A percentile compares a stretch with the other conserved stretches of the same genome.
These are phyloP conservation scores for Scheffersomyces titani DNA, from an alignment of 1,139 yeast genomes.

Conservation along the genomic window DNA sequence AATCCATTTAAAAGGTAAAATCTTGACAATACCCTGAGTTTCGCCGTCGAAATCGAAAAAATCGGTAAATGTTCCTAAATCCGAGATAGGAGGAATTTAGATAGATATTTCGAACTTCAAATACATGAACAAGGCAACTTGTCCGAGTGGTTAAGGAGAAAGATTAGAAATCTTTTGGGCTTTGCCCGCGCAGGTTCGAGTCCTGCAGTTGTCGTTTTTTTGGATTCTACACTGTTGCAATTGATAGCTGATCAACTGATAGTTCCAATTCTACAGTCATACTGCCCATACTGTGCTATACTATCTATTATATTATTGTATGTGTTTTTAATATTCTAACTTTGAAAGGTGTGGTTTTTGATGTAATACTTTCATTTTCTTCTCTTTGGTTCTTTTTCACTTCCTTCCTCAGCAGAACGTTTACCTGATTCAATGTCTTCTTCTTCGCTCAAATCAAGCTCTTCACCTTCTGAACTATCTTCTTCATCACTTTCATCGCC, in stretches of 20 bases:
- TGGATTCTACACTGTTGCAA: background rate
- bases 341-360: background rate
- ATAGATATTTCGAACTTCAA: too few species aligned
- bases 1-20: too few species aligned
- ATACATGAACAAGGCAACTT: constrained; percentile 19
- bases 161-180: constrained; percentile 46
- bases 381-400: background rate
- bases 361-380: background rate
- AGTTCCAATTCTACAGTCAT: background rate
- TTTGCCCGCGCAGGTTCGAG: constrained; percentile 59
- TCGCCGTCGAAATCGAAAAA: too few species aligned
- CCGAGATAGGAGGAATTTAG: too few species aligned
- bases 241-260: background rate
- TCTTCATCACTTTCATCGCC: constrained; percentile 54
- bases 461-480: constrained; percentile 57
- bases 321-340: background rate
- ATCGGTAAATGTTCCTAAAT: too few species aligned
- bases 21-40: too few species aligned
- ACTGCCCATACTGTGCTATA: background rate
- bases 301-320: background rate
- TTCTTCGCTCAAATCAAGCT: constrained; percentile 54
- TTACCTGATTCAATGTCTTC: constrained; percentile 23
- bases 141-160: constrained; percentile 42
- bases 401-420: background rate
- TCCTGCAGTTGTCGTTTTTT: constrained; percentile 43